Percentiles rank a stretch among this genome's conserved stretches.
Conservation (phyloP, 2,329 filamentous ascomycete species). For the Epichloe glyceriae region DNA sequence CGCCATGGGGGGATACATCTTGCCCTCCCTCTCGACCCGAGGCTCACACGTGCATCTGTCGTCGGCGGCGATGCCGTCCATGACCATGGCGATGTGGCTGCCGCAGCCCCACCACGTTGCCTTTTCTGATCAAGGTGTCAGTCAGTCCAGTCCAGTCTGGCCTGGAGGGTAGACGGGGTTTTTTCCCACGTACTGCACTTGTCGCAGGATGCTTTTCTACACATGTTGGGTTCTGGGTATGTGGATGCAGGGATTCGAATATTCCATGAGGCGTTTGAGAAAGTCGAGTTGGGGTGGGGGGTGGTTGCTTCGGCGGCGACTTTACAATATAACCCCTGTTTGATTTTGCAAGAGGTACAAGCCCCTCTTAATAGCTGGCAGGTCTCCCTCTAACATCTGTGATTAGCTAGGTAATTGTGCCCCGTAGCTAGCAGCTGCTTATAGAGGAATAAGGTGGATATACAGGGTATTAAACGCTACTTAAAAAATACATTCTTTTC, state of each 20-base stretch:
- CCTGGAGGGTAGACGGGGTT: neutral
- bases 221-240: conserved; percentile 35
- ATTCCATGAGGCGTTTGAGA: neutral
- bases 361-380: too few relatives aligned
- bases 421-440: too few relatives aligned
- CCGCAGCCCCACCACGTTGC: conserved; percentile 55
- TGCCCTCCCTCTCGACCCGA: conserved; percentile 46
- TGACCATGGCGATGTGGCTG: conserved; percentile 45
- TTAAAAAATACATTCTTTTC: too few relatives aligned
- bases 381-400: too few relatives aligned
- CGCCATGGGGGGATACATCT: conserved; percentile 52
- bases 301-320: too few relatives aligned
- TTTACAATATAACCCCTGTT: too few relatives aligned
- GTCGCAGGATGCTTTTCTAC: conserved; percentile 48
- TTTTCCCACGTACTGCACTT: conserved; percentile 45
- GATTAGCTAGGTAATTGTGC: too few relatives aligned
- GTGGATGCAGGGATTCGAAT: neutral
- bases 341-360: too few relatives aligned
- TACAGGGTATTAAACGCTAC: too few relatives aligned
- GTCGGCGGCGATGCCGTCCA: conserved; percentile 42
- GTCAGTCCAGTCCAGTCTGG: too few relatives aligned
- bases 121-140: conserved; percentile 30
- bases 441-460: too few relatives aligned
- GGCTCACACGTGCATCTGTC: conserved; percentile 56
- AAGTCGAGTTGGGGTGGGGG: neutral